phyloP scores from a whole-genome alignment of 202 grass and related monocot genomes.

The Tripidium arundinaceum region DNA sequence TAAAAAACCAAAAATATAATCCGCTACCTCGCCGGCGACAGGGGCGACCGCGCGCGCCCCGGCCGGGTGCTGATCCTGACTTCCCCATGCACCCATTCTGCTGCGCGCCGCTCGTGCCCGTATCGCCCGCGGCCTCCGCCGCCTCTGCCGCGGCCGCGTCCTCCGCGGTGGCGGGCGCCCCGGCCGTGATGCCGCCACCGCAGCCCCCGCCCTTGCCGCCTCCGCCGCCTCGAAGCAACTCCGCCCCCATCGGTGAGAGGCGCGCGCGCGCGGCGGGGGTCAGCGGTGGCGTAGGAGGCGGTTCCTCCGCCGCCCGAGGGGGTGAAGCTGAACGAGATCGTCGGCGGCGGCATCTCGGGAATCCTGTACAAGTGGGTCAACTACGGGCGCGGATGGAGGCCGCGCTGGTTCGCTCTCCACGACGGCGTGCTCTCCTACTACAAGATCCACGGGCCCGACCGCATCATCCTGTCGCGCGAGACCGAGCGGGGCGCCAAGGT shows the following conservation, averaged over 20 bases:
- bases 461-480: constrained; percentile 71
- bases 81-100: constrained; percentile 87
- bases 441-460: constrained; percentile 97
- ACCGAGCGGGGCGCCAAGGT: constrained; percentile 78
- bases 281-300: not conserved
- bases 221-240: constrained; percentile 25
- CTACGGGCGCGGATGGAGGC: constrained; percentile 87
- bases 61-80: constrained; percentile 19
- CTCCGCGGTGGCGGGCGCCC: constrained; percentile 32
- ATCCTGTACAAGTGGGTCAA: constrained; percentile 99
- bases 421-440: constrained; percentile 98
- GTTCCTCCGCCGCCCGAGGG: constrained; percentile 44
- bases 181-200: constrained; percentile 18
- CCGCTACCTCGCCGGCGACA: constrained; percentile 33
- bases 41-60: constrained; percentile 31
- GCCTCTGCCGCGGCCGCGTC: constrained; percentile 14
- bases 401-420: constrained; percentile 77
- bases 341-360: constrained; percentile 64
- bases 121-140: constrained; percentile 57
- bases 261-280: not conserved
- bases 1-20: constrained; percentile 15
- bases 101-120: constrained; percentile 67
- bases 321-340: constrained; percentile 72
- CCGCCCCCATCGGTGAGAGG: constrained; percentile 11
- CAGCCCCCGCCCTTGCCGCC: constrained; percentile 7